phyloP scores from a whole-genome alignment of 352 stramenopile genomes.

The Phytopythium delawarense region DNA sequence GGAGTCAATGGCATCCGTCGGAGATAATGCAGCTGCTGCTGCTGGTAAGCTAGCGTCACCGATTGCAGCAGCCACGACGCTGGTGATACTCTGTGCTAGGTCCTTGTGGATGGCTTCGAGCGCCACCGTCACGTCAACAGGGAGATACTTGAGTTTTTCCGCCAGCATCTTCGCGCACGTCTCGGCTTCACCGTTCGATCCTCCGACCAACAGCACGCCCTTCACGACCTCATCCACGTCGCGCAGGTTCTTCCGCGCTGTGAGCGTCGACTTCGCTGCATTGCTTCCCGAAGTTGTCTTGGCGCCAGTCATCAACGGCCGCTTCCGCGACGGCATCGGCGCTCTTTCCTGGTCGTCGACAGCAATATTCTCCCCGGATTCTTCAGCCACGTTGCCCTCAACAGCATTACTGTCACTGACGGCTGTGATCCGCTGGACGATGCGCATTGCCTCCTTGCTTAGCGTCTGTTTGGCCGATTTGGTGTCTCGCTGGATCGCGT shows the following conservation, averaged over 20 bases:
- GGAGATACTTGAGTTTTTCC: constrained; percentile 38
- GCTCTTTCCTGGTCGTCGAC: background rate
- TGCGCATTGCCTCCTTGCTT: constrained; percentile 45
- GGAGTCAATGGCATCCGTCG: background rate
- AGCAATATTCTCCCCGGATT: no score
- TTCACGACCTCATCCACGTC: constrained; percentile 52
- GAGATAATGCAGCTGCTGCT: background rate
- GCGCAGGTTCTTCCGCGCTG: constrained; percentile 2
- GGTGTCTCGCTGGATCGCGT: constrained; percentile 44
- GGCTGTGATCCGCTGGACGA: constrained; percentile 15
- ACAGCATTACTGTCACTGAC: background rate
- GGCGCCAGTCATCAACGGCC: background rate
- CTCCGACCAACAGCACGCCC: constrained; percentile 46
- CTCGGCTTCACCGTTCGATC: constrained; percentile 26
- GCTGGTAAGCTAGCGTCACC: background rate
- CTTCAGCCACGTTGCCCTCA: background rate
- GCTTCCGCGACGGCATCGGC: background rate
- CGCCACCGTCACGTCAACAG: constrained; percentile 31
- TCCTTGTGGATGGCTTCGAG: constrained; percentile 21
- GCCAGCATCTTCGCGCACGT: constrained; percentile 32
- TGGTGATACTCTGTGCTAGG: constrained; percentile 1
- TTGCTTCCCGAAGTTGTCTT: background rate
- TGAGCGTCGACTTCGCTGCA: background rate
- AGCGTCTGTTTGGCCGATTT: constrained; percentile 56
- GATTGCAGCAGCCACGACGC: constrained; percentile 1